These are phyloP conservation scores for Podospora conica DNA, from an alignment of 495 filamentous ascomycete species.

Conservation along the genomic window DNA sequence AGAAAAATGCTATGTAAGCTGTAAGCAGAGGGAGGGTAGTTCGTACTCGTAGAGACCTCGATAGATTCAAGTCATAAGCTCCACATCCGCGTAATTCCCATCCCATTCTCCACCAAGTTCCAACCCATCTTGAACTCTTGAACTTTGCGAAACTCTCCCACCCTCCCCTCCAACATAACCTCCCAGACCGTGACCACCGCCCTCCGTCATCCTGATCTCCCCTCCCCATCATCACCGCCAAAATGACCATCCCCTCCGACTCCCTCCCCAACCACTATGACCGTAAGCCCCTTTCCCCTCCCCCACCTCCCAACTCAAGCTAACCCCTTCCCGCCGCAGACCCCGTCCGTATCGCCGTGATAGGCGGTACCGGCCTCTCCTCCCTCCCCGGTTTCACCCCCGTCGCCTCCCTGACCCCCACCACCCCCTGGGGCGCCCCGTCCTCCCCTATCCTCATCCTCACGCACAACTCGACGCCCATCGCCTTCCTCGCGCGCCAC, in stretches of 20 bases:
- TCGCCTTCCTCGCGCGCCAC: conserved; percentile 93
- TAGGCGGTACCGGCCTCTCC: conserved; percentile 89
- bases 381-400: conserved; percentile 66
- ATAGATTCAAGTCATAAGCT: background rate
- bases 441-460: conserved; percentile 89
- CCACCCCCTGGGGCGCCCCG: conserved; percentile 87
- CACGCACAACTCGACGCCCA: conserved; percentile 69
- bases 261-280: conserved; percentile 20
- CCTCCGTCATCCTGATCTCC: background rate
- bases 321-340: background rate
- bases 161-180: background rate
- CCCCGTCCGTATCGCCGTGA: conserved; percentile 79
- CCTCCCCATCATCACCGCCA: background rate
- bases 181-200: background rate
- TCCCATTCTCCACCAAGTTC: background rate
- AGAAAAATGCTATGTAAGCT: conserved; percentile 1
- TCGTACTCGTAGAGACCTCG: background rate
- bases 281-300: conserved; percentile 2
- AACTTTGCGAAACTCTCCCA: too few relatives aligned
- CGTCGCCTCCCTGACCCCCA: conserved; percentile 62
- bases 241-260: background rate
- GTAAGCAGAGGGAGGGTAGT: background rate
- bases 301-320: background rate
- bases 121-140: background rate
- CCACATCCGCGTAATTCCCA: background rate